Evolutionary conservation across 306 rosid species (phyloP), one percentile per base, ranked within the genome.

Genomic region (Arachis stenosperma): DNA sequence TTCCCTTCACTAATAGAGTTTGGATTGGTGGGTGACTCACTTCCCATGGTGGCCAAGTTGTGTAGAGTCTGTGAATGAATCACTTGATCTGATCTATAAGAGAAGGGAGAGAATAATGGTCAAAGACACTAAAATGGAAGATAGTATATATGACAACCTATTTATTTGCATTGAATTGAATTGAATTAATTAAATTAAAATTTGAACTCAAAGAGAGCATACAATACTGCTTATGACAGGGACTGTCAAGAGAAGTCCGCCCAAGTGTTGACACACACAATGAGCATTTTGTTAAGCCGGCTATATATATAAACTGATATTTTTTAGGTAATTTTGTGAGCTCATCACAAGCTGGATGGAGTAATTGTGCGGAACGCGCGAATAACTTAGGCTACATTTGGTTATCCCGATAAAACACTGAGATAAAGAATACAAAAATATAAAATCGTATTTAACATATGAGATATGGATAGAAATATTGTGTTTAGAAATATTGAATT

Each of bases 191-290:
- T n/a, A 17, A 52, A 14, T 7, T 5, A 6, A n/a, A 6, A 6
- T 14, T 52, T 52, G 57, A 52, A 52, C 27, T 0, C 0, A 2
- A 10, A 52, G 15, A 52, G 15, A 33, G 37, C 37, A 33, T 5
- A 43, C 36, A 22, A 22, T 15, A 60, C 5, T 47, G 59, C 14
- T 8, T 40, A 0, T 36, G 74, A 82, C 70, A 51, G 39, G 1
- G 77, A 73, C 79, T 41, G 29, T 63, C 27, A 63, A 58, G 78
- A 74, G 10, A 74, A 50, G 61, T 78, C 71, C 83, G 59, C 41
- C 61, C 9, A 0, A 33, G 46, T 22, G 61, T 33, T 33, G 37
- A 33, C 37, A 33, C 37, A 61, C 70, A 36, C n/a, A 63, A 29
- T 2, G 44, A 42, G 29, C 15, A 65, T 33, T 41, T 11, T 39